These are phyloP conservation scores for Oryza meyeriana DNA, from an alignment of 176 grass and related monocot genomes.

Conservation along the genomic window DNA sequence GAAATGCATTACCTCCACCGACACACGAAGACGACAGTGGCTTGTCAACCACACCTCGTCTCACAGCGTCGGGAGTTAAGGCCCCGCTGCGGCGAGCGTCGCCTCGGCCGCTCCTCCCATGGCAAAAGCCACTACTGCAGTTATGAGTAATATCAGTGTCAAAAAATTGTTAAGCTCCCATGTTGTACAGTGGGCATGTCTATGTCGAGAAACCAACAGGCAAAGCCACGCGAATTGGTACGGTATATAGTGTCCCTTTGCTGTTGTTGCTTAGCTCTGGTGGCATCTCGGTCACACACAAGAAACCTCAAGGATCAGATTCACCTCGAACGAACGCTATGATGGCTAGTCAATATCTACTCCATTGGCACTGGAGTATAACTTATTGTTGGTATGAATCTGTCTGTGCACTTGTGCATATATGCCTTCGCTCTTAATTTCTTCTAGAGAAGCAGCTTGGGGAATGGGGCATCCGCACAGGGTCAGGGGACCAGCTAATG, in stretches of 20 bases:
- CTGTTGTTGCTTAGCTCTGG: background rate
- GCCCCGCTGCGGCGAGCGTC: background rate
- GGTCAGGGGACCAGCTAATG: constrained; percentile 2
- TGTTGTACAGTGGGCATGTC: background rate
- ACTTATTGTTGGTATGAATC: background rate
- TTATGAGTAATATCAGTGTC: background rate
- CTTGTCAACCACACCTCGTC: background rate
- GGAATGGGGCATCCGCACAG: background rate
- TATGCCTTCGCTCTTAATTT: background rate
- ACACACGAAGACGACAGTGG: constrained; percentile 14
- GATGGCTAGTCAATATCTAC: background rate
- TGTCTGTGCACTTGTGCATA: constrained; percentile 7
- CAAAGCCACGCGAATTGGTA: background rate
- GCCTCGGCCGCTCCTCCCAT: background rate
- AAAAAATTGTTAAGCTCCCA: background rate
- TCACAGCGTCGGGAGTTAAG: background rate
- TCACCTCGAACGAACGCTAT: background rate
- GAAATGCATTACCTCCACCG: background rate
- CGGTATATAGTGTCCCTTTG: background rate
- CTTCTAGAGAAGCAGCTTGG: background rate
- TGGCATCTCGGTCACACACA: background rate
- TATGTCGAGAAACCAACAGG: background rate
- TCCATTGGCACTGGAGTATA: background rate
- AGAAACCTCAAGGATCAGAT: too few species aligned
- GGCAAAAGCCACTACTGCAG: background rate